These are phyloP conservation scores for Penicillium simplicissimum DNA, from an alignment of 495 filamentous ascomycete genomes.

Conservation along the genomic window DNA sequence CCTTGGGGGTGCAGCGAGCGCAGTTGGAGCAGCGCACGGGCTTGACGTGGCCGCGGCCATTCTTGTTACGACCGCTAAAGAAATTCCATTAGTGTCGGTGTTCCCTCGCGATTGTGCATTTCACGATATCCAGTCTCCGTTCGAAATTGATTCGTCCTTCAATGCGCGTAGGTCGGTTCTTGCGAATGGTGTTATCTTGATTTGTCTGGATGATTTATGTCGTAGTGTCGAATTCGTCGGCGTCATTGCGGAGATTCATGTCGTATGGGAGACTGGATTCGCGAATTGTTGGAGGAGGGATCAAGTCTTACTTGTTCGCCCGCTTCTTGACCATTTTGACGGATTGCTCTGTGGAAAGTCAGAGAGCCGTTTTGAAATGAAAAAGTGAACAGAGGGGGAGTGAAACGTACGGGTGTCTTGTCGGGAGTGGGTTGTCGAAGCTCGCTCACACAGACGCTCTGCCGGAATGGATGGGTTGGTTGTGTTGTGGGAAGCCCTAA, in stretches of 20 bases:
- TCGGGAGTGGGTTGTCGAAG: conserved; percentile 50
- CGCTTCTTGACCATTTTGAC: conserved; percentile 99
- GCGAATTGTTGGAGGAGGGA: conserved; percentile 24
- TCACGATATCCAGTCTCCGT: conserved; percentile 22
- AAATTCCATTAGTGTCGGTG: conserved; percentile 28
- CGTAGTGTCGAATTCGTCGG: conserved; percentile 28
- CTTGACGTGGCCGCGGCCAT: conserved; percentile 98
- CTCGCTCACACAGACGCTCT: conserved; percentile 40
- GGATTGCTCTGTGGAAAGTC: conserved; percentile 51
- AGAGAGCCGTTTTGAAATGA: conserved; percentile 29
- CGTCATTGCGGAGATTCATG: conserved; percentile 33
- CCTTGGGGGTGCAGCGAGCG: conserved; percentile 99
- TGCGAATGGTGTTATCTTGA: background rate
- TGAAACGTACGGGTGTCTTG: conserved; percentile 48
- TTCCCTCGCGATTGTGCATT: conserved; percentile 14
- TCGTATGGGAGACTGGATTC: conserved; percentile 33
- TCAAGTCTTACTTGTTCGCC: conserved; percentile 82
- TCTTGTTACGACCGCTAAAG: conserved; percentile 96
- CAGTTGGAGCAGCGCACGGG: conserved; percentile 99
- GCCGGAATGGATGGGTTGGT: conserved; percentile 43
- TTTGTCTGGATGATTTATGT: conserved; percentile 8
- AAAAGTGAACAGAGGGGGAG: conserved; percentile 26
- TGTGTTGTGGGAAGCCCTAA: conserved; percentile 52
- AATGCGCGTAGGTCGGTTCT: background rate
- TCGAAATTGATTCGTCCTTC: conserved; percentile 11